Evolutionary conservation across 1,139 yeast species (phyloP), one percentile per base, ranked within the genome.

Genomic region (Diutina neorugosa): DNA sequence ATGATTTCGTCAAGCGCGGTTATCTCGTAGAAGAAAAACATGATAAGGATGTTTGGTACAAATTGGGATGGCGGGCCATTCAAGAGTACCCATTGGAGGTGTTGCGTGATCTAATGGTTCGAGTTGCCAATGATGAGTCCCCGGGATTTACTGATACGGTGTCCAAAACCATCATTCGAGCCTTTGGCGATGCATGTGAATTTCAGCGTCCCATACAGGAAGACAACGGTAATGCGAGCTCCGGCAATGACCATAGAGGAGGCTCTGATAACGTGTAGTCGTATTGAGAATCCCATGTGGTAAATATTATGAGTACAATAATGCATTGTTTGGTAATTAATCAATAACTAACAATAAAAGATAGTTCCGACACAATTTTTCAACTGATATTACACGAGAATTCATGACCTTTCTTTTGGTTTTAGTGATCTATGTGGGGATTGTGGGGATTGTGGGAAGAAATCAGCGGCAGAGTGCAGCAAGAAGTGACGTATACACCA

Each of bases 161-260:
- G 23, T 19, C 34, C 34, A 44, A 12, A 14, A 44, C 48, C 18
- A 44, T 44, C 19, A 14, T 44, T 12, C 16, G 18, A 23, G 20
- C 31, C 19, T 44, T 43, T 43, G 46, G 46, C 25, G 46, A 44
- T 11, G 48, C 48, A 23, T 44, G 48, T 44, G 48, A 44, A 21
- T 23, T 4, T 6, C 7, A 25, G 20, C 19, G 20, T 11, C 46
- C 46, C 46, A 31, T 11, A 31, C 37, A 31, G 37, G 37, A 31
- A 31, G 37, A 31, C 37, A 31, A 31, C 37, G 37, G 37, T 31
- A 31, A 31, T 31, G 37, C 37, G 37, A 31, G 37, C 37, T 31
- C 37, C 37, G 37, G 37, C 12, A 31, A 14, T 31, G 37, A 31
- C 37, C 37, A 31, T 31, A 31, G 37, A 31, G n/a, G 37, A 11